Evolutionary conservation across 371 early-diverging fungal species (phyloP).

Genomic region (Coemansia sp.): DNA sequence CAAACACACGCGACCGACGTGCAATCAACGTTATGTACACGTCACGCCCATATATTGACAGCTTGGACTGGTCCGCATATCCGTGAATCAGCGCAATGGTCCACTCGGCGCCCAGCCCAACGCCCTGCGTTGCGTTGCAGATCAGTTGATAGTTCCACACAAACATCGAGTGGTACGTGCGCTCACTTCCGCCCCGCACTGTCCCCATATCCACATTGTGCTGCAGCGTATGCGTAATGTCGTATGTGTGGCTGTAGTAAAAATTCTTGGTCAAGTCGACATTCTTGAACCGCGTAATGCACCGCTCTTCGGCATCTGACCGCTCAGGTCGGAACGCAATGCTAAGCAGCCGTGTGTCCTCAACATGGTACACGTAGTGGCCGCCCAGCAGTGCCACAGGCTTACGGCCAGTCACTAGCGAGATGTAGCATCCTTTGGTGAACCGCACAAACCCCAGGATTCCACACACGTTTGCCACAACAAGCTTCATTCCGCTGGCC

Average conservation of each 20-base stretch:
- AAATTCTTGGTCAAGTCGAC: slow-evolving; percentile 55
- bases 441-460: slow-evolving; percentile 89
- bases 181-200: slow-evolving; percentile 10
- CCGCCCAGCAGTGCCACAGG: slow-evolving; percentile 95
- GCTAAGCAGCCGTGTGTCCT: slow-evolving; percentile 79
- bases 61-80: slow-evolving; percentile 92
- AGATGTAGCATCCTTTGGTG: slow-evolving; percentile 90
- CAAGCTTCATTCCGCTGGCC: slow-evolving; percentile 47
- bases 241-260: slow-evolving; percentile 82
- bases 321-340: slow-evolving; percentile 66
- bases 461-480: slow-evolving; percentile 66
- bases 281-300: slow-evolving; percentile 49
- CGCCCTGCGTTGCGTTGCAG: slow-evolving; percentile 65
- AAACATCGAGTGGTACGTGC: slow-evolving; percentile 78
- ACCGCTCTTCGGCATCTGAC: slow-evolving; percentile 77
- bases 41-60: slow-evolving; percentile 80
- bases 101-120: slow-evolving; percentile 77
- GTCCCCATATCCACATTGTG: slow-evolving; percentile 69
- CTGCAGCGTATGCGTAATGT: slow-evolving; percentile 89
- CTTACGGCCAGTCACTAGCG: slow-evolving; percentile 80
- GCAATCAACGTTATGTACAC: slow-evolving; percentile 93
- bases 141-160: slow-evolving; percentile 93
- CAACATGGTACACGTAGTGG: slow-evolving; percentile 92
- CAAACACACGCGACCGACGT: slow-evolving; percentile 89
- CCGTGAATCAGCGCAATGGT: slow-evolving; percentile 91